These are phyloP conservation scores for Sesbania bispinosa DNA, from an alignment of 306 rosid genomes.

Conservation along the genomic window DNA sequence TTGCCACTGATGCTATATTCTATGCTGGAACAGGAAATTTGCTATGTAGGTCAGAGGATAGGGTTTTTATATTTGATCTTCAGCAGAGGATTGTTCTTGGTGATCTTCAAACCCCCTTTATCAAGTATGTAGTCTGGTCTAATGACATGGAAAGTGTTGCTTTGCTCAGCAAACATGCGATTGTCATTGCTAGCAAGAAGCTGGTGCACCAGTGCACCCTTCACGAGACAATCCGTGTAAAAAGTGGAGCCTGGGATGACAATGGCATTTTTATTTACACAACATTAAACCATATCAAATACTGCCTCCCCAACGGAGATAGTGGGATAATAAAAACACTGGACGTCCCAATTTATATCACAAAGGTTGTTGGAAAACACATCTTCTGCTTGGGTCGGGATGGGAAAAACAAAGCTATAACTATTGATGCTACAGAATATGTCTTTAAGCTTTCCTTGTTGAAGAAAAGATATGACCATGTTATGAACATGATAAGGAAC, in stretches of 20 bases:
- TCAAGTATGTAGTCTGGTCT: slow-evolving; percentile 89
- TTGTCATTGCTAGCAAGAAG: slow-evolving; percentile 77
- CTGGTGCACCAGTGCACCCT: slow-evolving; percentile 93
- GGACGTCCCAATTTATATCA: slow-evolving; percentile 86
- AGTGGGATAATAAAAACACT: slow-evolving; percentile 86
- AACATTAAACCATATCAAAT: slow-evolving; percentile 83
- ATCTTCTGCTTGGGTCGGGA: slow-evolving; percentile 90
- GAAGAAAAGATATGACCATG: slow-evolving; percentile 78
- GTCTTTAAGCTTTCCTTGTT: slow-evolving; percentile 75
- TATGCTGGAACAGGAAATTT: slow-evolving; percentile 87
- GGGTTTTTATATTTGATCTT: slow-evolving; percentile 75
- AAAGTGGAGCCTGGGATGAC: slow-evolving; percentile 98
- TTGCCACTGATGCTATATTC: slow-evolving; percentile 76
- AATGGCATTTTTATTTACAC: slow-evolving; percentile 90
- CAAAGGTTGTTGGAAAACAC: slow-evolving; percentile 73
- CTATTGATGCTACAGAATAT: slow-evolving; percentile 83
- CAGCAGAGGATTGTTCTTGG: slow-evolving; percentile 78
- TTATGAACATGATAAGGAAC: slow-evolving; percentile 86
- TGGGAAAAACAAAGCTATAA: slow-evolving; percentile 71
- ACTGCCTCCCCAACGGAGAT: slow-evolving; percentile 91
- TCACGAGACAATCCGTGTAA: slow-evolving; percentile 94
- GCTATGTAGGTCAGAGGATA: slow-evolving; percentile 83
- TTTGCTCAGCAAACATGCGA: slow-evolving; percentile 91
- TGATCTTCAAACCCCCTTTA: slow-evolving; percentile 81
- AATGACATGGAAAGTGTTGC: slow-evolving; percentile 86